Evolutionary conservation across 1,284 basidiomycete species (phyloP).

Genomic region (Ceraceosorus guamensis): DNA sequence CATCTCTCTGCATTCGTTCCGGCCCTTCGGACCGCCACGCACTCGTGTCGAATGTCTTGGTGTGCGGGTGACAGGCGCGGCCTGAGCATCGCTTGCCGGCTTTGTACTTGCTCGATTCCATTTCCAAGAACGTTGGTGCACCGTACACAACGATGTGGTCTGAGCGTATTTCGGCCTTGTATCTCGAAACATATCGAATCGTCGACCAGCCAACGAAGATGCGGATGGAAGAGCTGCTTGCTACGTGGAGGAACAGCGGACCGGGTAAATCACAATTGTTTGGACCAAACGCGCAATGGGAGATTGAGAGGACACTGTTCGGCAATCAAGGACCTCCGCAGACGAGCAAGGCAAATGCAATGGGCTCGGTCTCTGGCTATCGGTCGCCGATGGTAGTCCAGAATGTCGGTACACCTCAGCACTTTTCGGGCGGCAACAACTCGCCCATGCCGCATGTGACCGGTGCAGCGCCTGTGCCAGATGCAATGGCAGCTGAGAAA

Average conservation of each 20-base stretch:
- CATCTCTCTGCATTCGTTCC: too few relatives aligned
- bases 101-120: constrained; percentile 91
- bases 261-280: constrained; percentile 30
- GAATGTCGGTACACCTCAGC: too few relatives aligned
- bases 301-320: constrained; percentile 38
- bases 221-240: constrained; percentile 44
- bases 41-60: too few relatives aligned
- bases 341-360: neutral
- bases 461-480: neutral
- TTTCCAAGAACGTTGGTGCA: constrained; percentile 52
- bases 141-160: constrained; percentile 43
- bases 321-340: constrained; percentile 23
- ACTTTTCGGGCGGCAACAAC: neutral
- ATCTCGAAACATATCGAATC: constrained; percentile 43
- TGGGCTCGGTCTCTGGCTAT: neutral
- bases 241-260: constrained; percentile 41
- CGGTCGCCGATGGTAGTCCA: too few relatives aligned
- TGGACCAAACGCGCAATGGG: constrained; percentile 37
- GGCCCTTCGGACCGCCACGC: too few relatives aligned
- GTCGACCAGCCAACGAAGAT: constrained; percentile 42
- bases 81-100: constrained; percentile 83
- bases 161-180: constrained; percentile 35
- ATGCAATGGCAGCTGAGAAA: constrained; percentile 5
- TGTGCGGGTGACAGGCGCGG: too few relatives aligned
- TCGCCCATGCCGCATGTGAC: constrained; percentile 1